Evolutionary conservation across 2,329 filamentous ascomycete genomes (phyloP).

Genomic region (Hypoxylon sp.): DNA sequence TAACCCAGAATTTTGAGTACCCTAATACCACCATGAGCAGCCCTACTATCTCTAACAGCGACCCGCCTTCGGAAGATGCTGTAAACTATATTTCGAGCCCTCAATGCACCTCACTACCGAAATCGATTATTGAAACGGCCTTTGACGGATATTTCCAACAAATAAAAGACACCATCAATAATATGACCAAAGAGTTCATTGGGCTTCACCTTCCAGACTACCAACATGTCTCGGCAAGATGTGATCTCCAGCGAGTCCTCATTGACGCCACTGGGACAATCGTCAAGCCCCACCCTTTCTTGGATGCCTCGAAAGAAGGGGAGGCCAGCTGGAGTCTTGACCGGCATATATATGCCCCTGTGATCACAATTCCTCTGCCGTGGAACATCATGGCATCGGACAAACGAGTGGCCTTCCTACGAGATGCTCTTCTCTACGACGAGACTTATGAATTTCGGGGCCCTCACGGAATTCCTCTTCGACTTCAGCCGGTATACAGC

Average conservation of each 20-base stretch:
- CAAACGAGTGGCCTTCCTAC: neutral
- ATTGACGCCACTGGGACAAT: constrained; percentile 2
- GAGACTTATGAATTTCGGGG: constrained; percentile 3
- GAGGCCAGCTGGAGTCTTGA: neutral
- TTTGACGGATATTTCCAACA: neutral
- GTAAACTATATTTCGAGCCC: neutral
- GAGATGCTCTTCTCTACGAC: constrained; percentile 10
- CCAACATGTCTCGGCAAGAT: neutral
- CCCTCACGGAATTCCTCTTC: constrained; percentile 10
- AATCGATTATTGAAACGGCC: neutral
- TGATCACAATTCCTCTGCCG: constrained; percentile 19
- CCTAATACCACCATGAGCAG: neutral
- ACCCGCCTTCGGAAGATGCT: neutral
- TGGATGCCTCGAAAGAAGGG: neutral
- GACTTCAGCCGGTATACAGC: constrained; percentile 4
- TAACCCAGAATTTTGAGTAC: neutral
- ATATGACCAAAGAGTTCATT: constrained; percentile 10
- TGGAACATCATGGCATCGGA: neutral
- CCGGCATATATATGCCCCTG: constrained; percentile 3
- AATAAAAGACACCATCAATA: constrained; percentile 13
- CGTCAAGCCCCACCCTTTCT: constrained; percentile 2
- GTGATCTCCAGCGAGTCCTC: constrained; percentile 11
- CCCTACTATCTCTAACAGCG: neutral
- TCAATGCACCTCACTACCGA: neutral
- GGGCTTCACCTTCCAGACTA: neutral